Base-by-base conservation (phyloP, 1,284 basidiomycete species). In the Cutaneotrichosporon sp. region DNA sequence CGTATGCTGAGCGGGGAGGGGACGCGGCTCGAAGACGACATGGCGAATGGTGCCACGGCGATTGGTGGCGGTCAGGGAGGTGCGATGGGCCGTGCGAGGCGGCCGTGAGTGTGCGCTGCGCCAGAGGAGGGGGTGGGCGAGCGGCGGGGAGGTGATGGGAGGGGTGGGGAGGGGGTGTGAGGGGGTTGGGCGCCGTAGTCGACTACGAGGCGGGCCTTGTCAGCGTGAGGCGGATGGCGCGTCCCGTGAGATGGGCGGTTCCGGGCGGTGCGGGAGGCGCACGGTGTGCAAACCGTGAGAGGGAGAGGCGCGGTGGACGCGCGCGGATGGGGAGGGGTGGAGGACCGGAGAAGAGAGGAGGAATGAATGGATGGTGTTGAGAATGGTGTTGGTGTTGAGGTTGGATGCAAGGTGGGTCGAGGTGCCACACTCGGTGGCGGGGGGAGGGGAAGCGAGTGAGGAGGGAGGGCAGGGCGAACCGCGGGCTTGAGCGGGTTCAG, bases 1-100 rank as follows among this genome's bases (percentile, higher is more conserved):
- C n/a, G n/a, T n/a, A 52, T 34, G 46, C 42, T 53, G 57, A 43
- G 22, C 20, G 42, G 57, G 38, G 29, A 22, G 22, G 22, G 33
- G 20, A 25, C 42, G 11, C 34, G 47, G 47, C 25, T 50, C 25
- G 47, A 31, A 8, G 47, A 50, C 22, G 45, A 6, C 50, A 51
- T 51, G 29, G 31, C 22, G 31, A 42, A 42, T 42, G 7, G 38
- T 42, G 38, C 38, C 38, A 42, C 10, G 51, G 47, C 18, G 47
- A 49, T 25, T 33, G 31, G 50, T 50, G 47, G 47, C 27, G n/a
- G 25, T 29, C 25, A 47, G 22, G 22, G 45, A 8, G 38, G 38
- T n/a, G 38, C 38, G 38, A 42, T 42, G 38, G 38, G 38, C 38
- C 38, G 38, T 42, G 38, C 38, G 38, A 42, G 18, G 16, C 5